A percentile compares a stretch with the other conserved stretches of the same genome.
Conservation (phyloP, 2,329 filamentous ascomycete genomes). For the Chrysoporthe deuterocubensis region DNA sequence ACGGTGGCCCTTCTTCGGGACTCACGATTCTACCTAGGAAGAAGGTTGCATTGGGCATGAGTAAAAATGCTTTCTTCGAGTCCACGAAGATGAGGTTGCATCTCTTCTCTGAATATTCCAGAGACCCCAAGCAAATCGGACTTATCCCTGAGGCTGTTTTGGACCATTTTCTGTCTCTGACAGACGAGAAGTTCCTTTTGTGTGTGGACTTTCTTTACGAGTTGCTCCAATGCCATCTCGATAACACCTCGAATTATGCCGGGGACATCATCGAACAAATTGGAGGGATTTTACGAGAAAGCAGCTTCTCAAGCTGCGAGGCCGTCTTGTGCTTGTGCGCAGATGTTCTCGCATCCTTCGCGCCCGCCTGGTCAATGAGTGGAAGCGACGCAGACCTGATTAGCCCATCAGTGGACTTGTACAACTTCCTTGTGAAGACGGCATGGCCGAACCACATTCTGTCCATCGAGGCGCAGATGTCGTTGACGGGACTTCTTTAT, state of each 20-base stretch:
- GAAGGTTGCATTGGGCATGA: slow-evolving; percentile 47
- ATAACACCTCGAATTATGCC: slow-evolving; percentile 52
- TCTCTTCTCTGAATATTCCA: slow-evolving; percentile 48
- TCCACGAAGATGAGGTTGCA: slow-evolving; percentile 52
- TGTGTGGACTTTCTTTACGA: slow-evolving; percentile 56
- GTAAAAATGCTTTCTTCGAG: slow-evolving; percentile 51
- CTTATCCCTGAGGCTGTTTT: slow-evolving; percentile 56
- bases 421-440: slow-evolving; percentile 73
- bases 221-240: slow-evolving; percentile 57
- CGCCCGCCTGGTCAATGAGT: slow-evolving; percentile 65
- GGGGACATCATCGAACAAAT: slow-evolving; percentile 53
- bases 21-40: slow-evolving; percentile 50
- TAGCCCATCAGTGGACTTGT: slow-evolving; percentile 74
- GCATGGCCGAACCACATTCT: slow-evolving; percentile 70
- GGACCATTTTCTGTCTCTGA: slow-evolving; percentile 51
- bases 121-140: slow-evolving; percentile 50
- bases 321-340: slow-evolving; percentile 70
- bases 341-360: slow-evolving; percentile 67
- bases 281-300: slow-evolving; percentile 56
- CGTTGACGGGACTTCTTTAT: slow-evolving; percentile 71
- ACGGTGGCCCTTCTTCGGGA: slow-evolving; percentile 44
- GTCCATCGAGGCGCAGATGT: slow-evolving; percentile 70
- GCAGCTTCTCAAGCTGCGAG: slow-evolving; percentile 74
- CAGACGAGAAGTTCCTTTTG: slow-evolving; percentile 58
- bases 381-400: slow-evolving; percentile 57